Evolutionary conservation across 441 rosid genomes (phyloP), one percentile per base, ranked within the genome.

Genomic region (Eutrema salsugineum): DNA sequence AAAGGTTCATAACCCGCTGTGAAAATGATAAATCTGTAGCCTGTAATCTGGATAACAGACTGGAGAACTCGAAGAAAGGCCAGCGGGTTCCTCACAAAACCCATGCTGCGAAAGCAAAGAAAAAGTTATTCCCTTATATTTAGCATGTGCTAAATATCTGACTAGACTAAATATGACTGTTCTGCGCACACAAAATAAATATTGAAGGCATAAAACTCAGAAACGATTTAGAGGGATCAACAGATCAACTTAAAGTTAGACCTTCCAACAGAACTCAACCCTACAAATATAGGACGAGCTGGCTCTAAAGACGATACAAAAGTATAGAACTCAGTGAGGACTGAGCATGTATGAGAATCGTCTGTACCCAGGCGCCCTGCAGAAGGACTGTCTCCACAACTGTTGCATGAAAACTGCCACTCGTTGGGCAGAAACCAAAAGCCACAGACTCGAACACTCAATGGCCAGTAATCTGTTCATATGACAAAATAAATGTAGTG

Each of bases 241-340:
- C 62, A 38, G 48, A 28, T 39, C 11, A 70, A 63, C 62, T 38
- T 36, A 38, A 72, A 17, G 72, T 72, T 86, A 77, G 83, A 82
- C 97, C 99, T 90, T 75, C 97, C 99, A 76, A 84, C 33, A 66
- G 99, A 90, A 82, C 97, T 94, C 69, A 91, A 71, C 36, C 97
- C 88, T 19, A 91, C 32, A 68, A 91, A 94, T 63, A 91, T 78
- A 69, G 87, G 94, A n/a, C 75, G 92, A 44, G 54, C 17, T 22
- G 81, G 81, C 39, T 80, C 73, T 59, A 80, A 51, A 58, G 73
- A 58, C 46, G 73, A 79, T 44, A 88, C 36, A 79, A 91, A 94
- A 71, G 48, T 42, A 70, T 82, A 83, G 57, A 94, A 66, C 75
- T 78, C 83, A 54, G 77, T 49, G 83, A 90, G 99, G 68, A 79